Evolutionary conservation across 75 land plant species (phyloP), one percentile per base, ranked within the genome.

Genomic region (Selaginella moellendorffii): DNA sequence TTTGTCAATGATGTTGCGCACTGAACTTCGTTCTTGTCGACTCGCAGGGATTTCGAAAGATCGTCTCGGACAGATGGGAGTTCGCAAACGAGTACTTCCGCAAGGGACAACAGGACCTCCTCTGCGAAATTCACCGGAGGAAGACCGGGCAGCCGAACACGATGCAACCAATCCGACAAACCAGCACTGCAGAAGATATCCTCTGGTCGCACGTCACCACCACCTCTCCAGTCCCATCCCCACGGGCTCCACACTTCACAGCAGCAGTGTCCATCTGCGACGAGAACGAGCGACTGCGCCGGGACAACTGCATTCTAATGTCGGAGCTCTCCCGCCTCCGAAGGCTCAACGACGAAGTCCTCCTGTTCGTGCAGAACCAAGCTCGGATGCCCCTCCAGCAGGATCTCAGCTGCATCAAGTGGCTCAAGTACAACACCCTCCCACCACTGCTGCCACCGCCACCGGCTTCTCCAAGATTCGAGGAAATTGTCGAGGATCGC

Each of bases 1-100:
- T n/a, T n/a, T n/a, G n/a, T n/a, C n/a, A n/a, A n/a, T n/a, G n/a
- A n/a, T n/a, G n/a, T n/a, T n/a, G n/a, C n/a, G n/a, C n/a, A n/a
- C n/a, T n/a, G n/a, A n/a, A n/a, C n/a, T n/a, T n/a, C n/a, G n/a
- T n/a, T n/a, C n/a, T n/a, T n/a, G n/a, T n/a, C n/a, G n/a, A n/a
- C n/a, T n/a, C n/a, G n/a, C 79, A 90, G 91, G 97, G 97, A 2
- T 90, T 90, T 62, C 75, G 80, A 63, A 89, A 89, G 73, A 80
- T 83, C 26, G 90, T 83, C 0, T 76, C 89, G 20, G 96, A 89
- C 54, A 81, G 82, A 62, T 89, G 96, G 96, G 96, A 89, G 75
- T 89, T 89, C 52, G 80, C 84, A 53, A 89, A 89, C 65, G 96
- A 89, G 36, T 77, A 69, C 46, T 89, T 89, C 70, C 70, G 70